These are phyloP conservation scores for Holtermanniella nyarrowii DNA, from an alignment of 768 basidiomycete genomes.

Conservation along the genomic window DNA sequence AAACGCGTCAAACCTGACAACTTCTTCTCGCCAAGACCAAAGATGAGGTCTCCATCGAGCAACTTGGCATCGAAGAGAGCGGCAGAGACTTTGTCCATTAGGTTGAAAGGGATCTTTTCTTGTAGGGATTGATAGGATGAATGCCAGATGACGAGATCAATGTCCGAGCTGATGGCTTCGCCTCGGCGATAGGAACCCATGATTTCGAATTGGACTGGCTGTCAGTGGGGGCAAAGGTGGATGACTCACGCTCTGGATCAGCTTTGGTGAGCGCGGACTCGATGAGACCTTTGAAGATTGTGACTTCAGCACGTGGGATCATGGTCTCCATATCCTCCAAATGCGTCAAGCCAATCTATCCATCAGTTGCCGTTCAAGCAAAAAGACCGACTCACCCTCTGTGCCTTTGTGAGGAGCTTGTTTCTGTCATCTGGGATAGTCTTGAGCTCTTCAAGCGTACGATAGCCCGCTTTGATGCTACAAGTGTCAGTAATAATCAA, in stretches of 20 bases:
- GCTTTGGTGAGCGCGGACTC: slow-evolving; percentile 19
- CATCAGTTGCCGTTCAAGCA: neutral
- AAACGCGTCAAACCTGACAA: slow-evolving; percentile 23
- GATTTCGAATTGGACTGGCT: slow-evolving; percentile 29
- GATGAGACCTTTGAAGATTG: slow-evolving; percentile 17
- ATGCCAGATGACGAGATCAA: slow-evolving; percentile 36
- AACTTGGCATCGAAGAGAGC: slow-evolving; percentile 19
- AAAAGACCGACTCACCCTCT: slow-evolving; percentile 16
- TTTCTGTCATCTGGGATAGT: slow-evolving; percentile 11
- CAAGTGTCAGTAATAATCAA: neutral
- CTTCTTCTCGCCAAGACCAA: slow-evolving; percentile 35
- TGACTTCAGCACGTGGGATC: slow-evolving; percentile 30
- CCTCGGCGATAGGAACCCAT: slow-evolving; percentile 35
- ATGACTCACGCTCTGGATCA: slow-evolving; percentile 19
- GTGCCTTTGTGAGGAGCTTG: slow-evolving; percentile 13
- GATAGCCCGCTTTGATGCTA: slow-evolving; percentile 23
- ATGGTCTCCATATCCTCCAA: slow-evolving; percentile 32
- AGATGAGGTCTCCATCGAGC: slow-evolving; percentile 16
- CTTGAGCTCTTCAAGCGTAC: slow-evolving; percentile 28
- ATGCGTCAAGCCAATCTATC: slow-evolving; percentile 26
- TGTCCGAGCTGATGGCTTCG: slow-evolving; percentile 26
- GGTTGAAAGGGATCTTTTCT: slow-evolving; percentile 10
- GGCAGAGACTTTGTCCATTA: slow-evolving; percentile 23
- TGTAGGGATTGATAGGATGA: slow-evolving; percentile 7
- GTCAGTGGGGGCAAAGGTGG: neutral